Evolutionary conservation across 192 early-diverging fungal species (phyloP).

Genomic region (Rhizoclosmatium globosum): DNA sequence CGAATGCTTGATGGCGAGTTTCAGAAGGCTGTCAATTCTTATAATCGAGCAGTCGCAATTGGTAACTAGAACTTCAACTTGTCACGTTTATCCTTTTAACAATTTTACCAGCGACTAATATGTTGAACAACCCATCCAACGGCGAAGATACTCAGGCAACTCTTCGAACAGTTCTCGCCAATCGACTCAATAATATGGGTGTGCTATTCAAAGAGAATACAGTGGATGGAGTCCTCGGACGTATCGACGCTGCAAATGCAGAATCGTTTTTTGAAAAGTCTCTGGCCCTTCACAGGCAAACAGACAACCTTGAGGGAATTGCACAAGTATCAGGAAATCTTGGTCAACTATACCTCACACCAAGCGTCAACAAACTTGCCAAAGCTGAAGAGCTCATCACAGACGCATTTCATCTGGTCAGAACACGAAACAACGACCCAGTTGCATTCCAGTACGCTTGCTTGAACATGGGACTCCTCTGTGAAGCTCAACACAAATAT

Average conservation of each 20-base stretch:
- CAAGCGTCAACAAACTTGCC: background rate
- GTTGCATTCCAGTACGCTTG: constrained; percentile 47
- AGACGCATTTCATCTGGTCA: constrained; percentile 41
- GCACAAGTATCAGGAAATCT: constrained; percentile 49
- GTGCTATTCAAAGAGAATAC: constrained; percentile 40
- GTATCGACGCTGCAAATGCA: constrained; percentile 3
- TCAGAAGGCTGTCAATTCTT: constrained; percentile 25
- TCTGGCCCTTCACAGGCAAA: constrained; percentile 35
- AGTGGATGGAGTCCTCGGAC: background rate
- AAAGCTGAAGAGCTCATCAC: constrained; percentile 38
- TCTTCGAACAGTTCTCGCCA: constrained; percentile 33
- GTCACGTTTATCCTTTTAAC: background rate
- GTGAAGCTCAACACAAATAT: constrained; percentile 20
- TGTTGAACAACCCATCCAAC: constrained; percentile 34
- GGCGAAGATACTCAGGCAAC: constrained; percentile 10
- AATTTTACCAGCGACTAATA: constrained; percentile 7
- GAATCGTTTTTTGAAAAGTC: constrained; percentile 27
- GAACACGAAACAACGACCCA: constrained; percentile 20
- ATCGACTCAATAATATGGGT: constrained; percentile 46
- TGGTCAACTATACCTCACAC: constrained; percentile 43
- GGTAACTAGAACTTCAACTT: constrained; percentile 11
- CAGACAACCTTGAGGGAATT: constrained; percentile 44
- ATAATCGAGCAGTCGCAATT: constrained; percentile 40
- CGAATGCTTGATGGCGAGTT: constrained; percentile 36
- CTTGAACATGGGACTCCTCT: constrained; percentile 49